Evolutionary conservation across 768 basidiomycete genomes (phyloP), one percentile per base, ranked within the genome.

Genomic region (Leccinum rimulosum): DNA sequence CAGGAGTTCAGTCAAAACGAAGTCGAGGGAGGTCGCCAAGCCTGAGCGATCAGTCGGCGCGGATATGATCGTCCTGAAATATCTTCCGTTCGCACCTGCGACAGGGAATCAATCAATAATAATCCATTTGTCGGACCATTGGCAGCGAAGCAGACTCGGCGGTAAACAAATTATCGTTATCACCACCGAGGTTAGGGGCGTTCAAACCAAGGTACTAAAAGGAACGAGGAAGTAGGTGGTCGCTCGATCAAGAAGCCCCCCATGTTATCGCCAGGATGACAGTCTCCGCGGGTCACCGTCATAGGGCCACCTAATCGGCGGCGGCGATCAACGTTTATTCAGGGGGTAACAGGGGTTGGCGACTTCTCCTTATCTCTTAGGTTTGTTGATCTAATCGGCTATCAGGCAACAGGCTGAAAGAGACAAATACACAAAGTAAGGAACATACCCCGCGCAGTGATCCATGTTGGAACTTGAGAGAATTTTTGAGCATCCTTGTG

Each of bases 401-500:
- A n/a, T n/a, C n/a, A n/a, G n/a, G n/a, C n/a, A n/a, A n/a, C n/a
- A 28, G 12, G 33, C 8, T 10, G 27, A 28, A 33, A 6, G 50
- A 30, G 7, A 7, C 59, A 50, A 54, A 70, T 63, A 22, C 11
- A 63, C 36, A 67, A 68, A 28, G 63, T 63, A 33, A 65, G n/a
- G n/a, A 70, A 64, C 6, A 58, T 4, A 1, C 65, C 63, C 59
- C 65, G 62, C 59, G 67, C 14, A 35, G 10, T 35, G 67, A 12
- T 62, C 67, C 67, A 61, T 68, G 43, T 68, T 65, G 53, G 70
- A 62, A 17, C 68, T 68, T 69, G 51, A 7, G 9, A 48, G 3
- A n/a, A n/a, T n/a, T 14, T 52, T 14, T 10, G 8, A 49, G 2
- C 55, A 11, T 36, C 22, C 22, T 22, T 22, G 22, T 22, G 22